These are phyloP conservation scores for Pilobolus umbonatus DNA, from an alignment of 192 early-diverging fungal genomes.

Conservation along the genomic window DNA sequence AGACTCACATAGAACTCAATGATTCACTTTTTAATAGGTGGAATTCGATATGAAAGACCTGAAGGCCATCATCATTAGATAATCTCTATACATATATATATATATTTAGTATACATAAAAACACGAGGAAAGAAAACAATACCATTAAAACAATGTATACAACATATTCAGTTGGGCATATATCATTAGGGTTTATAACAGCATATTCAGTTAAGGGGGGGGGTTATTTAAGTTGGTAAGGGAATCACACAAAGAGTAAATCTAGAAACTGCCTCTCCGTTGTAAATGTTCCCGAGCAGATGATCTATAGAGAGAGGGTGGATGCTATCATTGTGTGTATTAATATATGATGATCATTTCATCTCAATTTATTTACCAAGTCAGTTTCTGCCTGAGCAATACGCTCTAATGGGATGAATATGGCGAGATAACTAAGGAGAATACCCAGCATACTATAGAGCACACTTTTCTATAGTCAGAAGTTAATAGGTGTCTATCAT, in stretches of 20 bases:
- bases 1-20: not conserved
- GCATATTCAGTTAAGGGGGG: too few species aligned
- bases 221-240: too few species aligned
- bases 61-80: conserved; percentile 20
- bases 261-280: conserved; percentile 21
- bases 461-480: conserved; percentile 6
- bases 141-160: too few species aligned
- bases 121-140: too few species aligned
- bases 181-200: too few species aligned
- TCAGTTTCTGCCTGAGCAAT: conserved; percentile 8
- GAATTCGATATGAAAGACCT: conserved; percentile 24
- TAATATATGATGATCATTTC: not conserved
- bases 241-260: too few species aligned
- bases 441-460: conserved; percentile 5
- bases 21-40: conserved; percentile 3
- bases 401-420: conserved; percentile 16
- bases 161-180: too few species aligned
- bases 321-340: not conserved
- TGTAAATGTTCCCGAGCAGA: conserved; percentile 25
- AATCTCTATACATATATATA: not conserved
- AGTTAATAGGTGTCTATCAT: not conserved
- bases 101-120: too few species aligned
- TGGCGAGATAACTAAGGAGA: not conserved
- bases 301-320: conserved; percentile 6
- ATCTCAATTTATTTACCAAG: not conserved